Base-by-base conservation (phyloP, 129 eudicot genomes). In the Dittrichia graveolens region DNA sequence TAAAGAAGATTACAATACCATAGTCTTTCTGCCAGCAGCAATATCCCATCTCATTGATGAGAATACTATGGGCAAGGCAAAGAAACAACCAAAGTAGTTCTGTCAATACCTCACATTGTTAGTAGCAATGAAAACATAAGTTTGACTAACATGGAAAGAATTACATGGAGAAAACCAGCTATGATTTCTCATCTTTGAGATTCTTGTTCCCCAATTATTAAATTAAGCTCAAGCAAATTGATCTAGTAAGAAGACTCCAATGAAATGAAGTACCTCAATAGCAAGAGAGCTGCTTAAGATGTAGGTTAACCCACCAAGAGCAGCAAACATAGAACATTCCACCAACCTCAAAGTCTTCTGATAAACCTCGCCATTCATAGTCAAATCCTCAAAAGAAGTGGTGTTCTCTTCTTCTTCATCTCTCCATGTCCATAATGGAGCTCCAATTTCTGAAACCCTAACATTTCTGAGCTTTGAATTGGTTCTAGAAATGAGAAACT, bases 1-100 rank as follows among this genome's bases (percentile, higher is more conserved):
- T 4, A 67, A 15, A 4, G 31, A 11, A 3, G 41, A 42, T 18
- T 41, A 54, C 76, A 2, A 76, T 62, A 92, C 98, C 96, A 89
- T 89, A 47, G 92, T 92, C 79, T 90, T 91, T 71, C 97, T 83
- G 53, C 91, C 98, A 71, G 96, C 95, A 65, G 77, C 85, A 55
- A 81, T 16, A 67, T 84, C 98, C 96, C 96, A 93, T 85, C 95
- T 85, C 87, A 93, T 80, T 24, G 96, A 87, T 34, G 98, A 87
- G 75, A 94, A 68, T 16, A 94, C 98, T 53, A 94, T 94, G 52
- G 98, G 98, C 86, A 94, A 81, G 6, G 98, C 89, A 39, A 94
- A 90, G 87, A 94, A 90, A 70, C 96, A 90, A 59, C 91, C 96
- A 73, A 94, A 94, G 77, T 94, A 94, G 70, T 94, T 94, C 96